A percentile compares a stretch with the other conserved stretches of the same genome.
phyloP scores from a whole-genome alignment of 2,329 filamentous ascomycete species.

The Colletotrichum trifolii region DNA sequence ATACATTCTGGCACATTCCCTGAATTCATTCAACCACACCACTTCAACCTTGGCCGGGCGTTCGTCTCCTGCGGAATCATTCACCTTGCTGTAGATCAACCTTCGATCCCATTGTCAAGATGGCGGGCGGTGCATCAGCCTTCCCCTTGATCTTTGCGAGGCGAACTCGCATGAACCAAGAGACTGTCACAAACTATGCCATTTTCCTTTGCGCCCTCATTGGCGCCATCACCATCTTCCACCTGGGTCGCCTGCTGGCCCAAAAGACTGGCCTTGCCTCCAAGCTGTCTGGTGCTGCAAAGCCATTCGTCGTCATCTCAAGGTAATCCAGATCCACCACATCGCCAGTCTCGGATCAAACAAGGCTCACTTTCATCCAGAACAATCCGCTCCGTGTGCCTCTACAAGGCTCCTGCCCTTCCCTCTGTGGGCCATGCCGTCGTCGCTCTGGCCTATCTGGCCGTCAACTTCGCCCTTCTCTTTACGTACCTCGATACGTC shows the following conservation, averaged over 20 bases:
- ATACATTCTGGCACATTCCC: too few relatives aligned
- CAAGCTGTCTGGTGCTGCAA: conserved; percentile 9
- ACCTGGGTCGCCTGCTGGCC: conserved; percentile 31
- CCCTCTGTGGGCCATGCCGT: conserved; percentile 45
- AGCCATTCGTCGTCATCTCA: conserved; percentile 29
- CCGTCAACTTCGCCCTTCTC: conserved; percentile 47
- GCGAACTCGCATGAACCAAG: conserved; percentile 40
- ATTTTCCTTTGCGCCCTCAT: conserved; percentile 26
- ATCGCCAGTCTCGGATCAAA: neutral
- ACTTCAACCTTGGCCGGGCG: too few relatives aligned
- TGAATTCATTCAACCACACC: too few relatives aligned
- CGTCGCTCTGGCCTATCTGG: conserved; percentile 44
- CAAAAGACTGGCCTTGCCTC: conserved; percentile 21
- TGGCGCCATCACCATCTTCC: conserved; percentile 25
- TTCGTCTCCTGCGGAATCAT: neutral
- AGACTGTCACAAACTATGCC: conserved; percentile 41
- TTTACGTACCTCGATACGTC: conserved; percentile 49
- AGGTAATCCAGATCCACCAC: conserved; percentile 17
- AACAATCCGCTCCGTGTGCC: conserved; percentile 10
- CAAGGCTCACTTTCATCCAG: conserved; percentile 4
- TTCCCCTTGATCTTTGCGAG: conserved; percentile 30
- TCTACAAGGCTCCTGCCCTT: conserved; percentile 25
- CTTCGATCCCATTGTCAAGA: neutral
- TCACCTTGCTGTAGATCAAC: neutral
- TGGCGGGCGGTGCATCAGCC: conserved; percentile 23